Evolutionary conservation across 805 yeast species (phyloP).

Genomic region (Kluyveromyces starmeri): DNA sequence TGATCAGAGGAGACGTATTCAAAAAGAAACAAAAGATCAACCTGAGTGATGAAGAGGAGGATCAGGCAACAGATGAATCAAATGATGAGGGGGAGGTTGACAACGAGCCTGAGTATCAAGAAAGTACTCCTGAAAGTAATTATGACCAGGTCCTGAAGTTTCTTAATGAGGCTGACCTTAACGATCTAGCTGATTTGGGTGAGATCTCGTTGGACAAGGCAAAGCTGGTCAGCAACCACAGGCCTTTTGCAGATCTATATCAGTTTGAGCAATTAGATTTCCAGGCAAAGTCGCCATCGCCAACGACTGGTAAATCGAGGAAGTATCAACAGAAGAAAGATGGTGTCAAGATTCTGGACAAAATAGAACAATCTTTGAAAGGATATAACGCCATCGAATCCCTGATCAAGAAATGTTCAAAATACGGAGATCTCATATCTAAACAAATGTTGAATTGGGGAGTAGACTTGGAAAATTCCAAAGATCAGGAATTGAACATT

Average conservation of each 20-base stretch:
- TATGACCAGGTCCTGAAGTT: conserved; percentile 70
- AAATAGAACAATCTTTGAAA: conserved; percentile 56
- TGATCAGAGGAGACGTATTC: conserved; percentile 33
- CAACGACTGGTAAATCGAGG: conserved; percentile 14
- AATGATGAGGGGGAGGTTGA: conserved; percentile 38
- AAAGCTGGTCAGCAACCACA: conserved; percentile 44
- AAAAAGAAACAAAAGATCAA: conserved; percentile 12
- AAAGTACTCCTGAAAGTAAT: conserved; percentile 22
- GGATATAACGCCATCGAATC: conserved; percentile 95
- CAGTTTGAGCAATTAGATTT: conserved; percentile 53
- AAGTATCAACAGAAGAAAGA: conserved; percentile 43
- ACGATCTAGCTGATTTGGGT: conserved; percentile 75
- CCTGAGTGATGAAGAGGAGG: conserved; percentile 28
- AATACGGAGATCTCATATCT: conserved; percentile 63
- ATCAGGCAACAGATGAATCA: conserved; percentile 27
- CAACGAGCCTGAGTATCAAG: conserved; percentile 23
- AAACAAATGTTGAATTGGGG: conserved; percentile 82
- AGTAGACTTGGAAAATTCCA: conserved; percentile 53
- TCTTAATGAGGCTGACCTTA: conserved; percentile 64
- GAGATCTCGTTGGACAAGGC: conserved; percentile 63
- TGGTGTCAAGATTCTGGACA: conserved; percentile 70
- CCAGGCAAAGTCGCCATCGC: conserved; percentile 15
- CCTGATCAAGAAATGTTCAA: conserved; percentile 74
- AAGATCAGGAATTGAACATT: conserved; percentile 33
- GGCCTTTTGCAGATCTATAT: conserved; percentile 62